phyloP scores from a whole-genome alignment of 2,329 filamentous ascomycete genomes.

The Phialophora chinensis region DNA sequence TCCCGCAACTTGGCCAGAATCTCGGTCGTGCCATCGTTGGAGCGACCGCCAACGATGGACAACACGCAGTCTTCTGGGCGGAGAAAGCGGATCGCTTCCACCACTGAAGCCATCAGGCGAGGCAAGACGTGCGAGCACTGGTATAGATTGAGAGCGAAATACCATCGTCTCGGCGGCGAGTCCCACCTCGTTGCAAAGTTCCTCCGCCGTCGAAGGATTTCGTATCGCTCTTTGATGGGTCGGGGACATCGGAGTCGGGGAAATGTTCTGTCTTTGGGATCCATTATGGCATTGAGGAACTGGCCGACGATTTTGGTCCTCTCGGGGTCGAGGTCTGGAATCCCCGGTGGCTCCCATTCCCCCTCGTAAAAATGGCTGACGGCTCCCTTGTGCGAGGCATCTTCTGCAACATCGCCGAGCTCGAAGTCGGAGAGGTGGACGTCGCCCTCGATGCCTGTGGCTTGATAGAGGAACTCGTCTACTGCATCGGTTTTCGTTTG shows the following conservation, averaged over 20 bases:
- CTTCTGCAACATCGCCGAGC: slow-evolving; percentile 7
- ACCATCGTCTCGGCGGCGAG: slow-evolving; percentile 36
- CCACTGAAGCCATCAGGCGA: slow-evolving; percentile 58
- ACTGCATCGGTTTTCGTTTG: slow-evolving; percentile 4
- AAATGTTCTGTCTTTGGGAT: slow-evolving; percentile 10
- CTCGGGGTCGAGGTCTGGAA: slow-evolving; percentile 5
- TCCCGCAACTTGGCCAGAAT: slow-evolving; percentile 53
- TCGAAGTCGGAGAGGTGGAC: slow-evolving; percentile 1
- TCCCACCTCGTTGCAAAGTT: slow-evolving; percentile 42
- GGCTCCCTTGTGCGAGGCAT: background rate
- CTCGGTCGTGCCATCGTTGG: slow-evolving; percentile 60
- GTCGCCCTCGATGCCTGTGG: background rate
- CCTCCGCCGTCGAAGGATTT: slow-evolving; percentile 13
- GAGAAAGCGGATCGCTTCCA: slow-evolving; percentile 59
- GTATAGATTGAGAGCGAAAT: slow-evolving; percentile 61
- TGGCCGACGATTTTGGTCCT: slow-evolving; percentile 12
- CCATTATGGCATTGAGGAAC: slow-evolving; percentile 16
- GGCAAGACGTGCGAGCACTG: slow-evolving; percentile 56
- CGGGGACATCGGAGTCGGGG: slow-evolving; percentile 28
- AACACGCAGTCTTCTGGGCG: slow-evolving; percentile 59
- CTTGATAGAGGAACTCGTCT: slow-evolving; percentile 8
- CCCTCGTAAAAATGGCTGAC: slow-evolving; percentile 16
- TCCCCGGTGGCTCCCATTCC: slow-evolving; percentile 14
- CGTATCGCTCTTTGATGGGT: slow-evolving; percentile 29
- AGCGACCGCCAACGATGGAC: slow-evolving; percentile 63